Evolutionary conservation across 2,329 filamentous ascomycete species (phyloP).

Genomic region (Fusarium fujikuroi): DNA sequence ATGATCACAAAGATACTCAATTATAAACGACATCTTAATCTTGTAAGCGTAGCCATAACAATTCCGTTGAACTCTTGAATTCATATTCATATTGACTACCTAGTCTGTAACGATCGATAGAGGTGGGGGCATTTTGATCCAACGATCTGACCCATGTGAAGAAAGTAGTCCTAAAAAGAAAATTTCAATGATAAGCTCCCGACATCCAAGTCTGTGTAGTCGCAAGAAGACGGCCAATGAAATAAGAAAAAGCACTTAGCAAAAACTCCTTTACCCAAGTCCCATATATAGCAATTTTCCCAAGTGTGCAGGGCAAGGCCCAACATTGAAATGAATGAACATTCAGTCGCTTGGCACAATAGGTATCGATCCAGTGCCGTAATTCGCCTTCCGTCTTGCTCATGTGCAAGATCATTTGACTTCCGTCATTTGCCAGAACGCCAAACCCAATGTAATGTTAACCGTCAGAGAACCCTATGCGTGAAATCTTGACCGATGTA

Average conservation of each 20-base stretch:
- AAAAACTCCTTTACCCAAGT: conserved; percentile 43
- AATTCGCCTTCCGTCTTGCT: conserved; percentile 36
- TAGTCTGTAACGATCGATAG: conserved; percentile 40
- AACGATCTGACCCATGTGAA: conserved; percentile 7
- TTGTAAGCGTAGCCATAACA: background rate
- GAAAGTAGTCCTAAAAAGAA: background rate
- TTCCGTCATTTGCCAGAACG: conserved; percentile 43
- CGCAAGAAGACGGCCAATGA: conserved; percentile 12
- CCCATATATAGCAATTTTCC: conserved; percentile 34
- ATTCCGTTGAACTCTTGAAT: background rate
- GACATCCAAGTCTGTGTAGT: conserved; percentile 16
- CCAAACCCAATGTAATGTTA: conserved; percentile 41
- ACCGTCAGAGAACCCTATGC: conserved; percentile 22
- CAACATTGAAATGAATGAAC: conserved; percentile 34
- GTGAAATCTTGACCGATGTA: conserved; percentile 15
- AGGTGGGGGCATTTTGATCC: conserved; percentile 21
- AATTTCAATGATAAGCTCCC: background rate
- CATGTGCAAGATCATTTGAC: conserved; percentile 34
- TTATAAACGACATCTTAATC: background rate
- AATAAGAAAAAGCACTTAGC: conserved; percentile 21
- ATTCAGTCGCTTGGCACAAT: conserved; percentile 24
- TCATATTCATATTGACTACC: conserved; percentile 31
- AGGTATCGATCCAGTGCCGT: conserved; percentile 26
- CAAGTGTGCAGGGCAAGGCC: conserved; percentile 16
- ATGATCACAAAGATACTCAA: background rate